Evolutionary conservation across 1,139 yeast species (phyloP).

Genomic region (Taiozyma sp.): DNA sequence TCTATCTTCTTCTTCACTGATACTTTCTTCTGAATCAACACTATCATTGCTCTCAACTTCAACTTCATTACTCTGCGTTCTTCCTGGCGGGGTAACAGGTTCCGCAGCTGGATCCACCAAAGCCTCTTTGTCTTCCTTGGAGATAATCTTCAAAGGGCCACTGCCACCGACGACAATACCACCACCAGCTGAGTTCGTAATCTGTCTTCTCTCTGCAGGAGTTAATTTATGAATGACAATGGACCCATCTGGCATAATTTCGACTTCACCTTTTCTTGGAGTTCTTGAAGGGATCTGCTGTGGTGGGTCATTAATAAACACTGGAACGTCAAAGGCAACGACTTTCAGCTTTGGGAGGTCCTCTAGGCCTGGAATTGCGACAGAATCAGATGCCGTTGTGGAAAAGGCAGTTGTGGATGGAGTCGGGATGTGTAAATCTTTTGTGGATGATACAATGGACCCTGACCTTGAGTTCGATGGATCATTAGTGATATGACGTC

Average conservation of each 20-base stretch:
- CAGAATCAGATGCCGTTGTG: not conserved
- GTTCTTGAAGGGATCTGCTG: constrained; percentile 63
- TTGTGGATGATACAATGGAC: constrained; percentile 2
- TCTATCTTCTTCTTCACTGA: not conserved
- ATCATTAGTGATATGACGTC: constrained; percentile 11
- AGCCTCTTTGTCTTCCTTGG: constrained; percentile 15
- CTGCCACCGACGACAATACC: constrained; percentile 81
- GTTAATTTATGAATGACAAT: constrained; percentile 57
- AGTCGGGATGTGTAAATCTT: not conserved
- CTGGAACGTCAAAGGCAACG: constrained; percentile 69
- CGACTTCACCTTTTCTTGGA: constrained; percentile 72
- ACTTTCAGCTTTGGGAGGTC: constrained; percentile 48
- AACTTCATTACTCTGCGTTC: not conserved
- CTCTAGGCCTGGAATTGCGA: constrained; percentile 34
- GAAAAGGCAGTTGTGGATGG: not conserved
- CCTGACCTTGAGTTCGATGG: constrained; percentile 4
- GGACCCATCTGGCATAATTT: constrained; percentile 54
- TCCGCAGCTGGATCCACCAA: not conserved
- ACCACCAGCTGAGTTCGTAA: constrained; percentile 52
- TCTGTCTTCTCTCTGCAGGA: constrained; percentile 54
- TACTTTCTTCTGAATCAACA: not conserved
- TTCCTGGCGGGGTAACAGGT: not conserved
- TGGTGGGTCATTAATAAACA: constrained; percentile 70
- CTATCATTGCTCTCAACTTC: not conserved
- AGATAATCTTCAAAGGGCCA: constrained; percentile 47